A percentile compares a stretch with the other conserved stretches of the same genome.
Conservation (phyloP, 73 alveolate genomes). For the Stentor roeselii region DNA sequence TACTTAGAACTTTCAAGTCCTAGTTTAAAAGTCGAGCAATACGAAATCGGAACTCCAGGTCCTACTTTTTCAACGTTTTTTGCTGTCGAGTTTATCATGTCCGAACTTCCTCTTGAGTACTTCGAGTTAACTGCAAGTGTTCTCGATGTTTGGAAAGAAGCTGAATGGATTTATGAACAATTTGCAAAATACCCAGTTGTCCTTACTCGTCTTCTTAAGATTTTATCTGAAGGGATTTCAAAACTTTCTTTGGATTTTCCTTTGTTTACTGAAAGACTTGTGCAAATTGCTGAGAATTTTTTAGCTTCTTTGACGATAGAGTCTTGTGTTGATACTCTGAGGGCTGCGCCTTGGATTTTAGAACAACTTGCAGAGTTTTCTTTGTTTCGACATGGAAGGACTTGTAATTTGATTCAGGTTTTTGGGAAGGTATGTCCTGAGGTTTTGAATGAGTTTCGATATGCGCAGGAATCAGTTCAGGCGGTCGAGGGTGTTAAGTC, state of each 20-base stretch:
- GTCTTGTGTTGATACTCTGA: neutral
- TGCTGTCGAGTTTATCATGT: neutral
- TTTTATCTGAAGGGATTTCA: neutral
- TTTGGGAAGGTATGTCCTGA: neutral
- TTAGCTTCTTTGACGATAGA: neutral
- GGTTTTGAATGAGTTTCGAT: neutral
- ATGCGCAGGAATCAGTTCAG: neutral
- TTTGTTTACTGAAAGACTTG: neutral
- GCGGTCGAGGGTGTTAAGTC: neutral
- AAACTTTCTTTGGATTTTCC: neutral
- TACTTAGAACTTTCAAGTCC: neutral
- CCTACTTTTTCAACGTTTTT: neutral
- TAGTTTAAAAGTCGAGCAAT: slow-evolving; percentile 2
- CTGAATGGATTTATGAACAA: neutral
- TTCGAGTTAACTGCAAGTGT: neutral
- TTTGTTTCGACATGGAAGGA: neutral
- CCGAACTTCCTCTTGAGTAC: neutral
- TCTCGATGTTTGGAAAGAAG: slow-evolving; percentile 1
- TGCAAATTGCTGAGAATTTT: neutral
- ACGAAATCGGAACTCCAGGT: slow-evolving; percentile 23
- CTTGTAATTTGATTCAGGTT: neutral
- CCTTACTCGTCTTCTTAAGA: neutral
- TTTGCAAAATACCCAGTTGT: neutral
- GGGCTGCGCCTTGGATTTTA: neutral
- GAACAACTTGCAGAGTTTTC: neutral